Conservation (phyloP, 345 rosid genomes). For the Boechera divaricarpa region DNA sequence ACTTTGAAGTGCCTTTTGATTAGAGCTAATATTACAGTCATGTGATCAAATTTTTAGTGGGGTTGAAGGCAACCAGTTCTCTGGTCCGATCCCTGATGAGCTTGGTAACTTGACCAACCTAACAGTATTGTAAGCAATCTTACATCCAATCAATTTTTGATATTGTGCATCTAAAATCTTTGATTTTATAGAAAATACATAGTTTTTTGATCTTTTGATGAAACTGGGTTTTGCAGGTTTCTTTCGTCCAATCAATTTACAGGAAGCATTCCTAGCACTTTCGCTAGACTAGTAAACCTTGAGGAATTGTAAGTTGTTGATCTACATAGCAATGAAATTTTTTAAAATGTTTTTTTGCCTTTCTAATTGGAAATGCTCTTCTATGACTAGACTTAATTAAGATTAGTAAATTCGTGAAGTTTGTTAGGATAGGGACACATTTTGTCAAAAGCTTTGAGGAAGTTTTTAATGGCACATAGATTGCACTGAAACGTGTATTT, state of each 20-base stretch:
- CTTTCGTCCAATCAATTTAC: constrained; percentile 50
- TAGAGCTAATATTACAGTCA: neutral
- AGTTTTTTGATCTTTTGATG: neutral
- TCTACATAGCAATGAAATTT: too few species aligned
- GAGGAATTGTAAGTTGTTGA: constrained; percentile 14
- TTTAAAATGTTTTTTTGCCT: neutral
- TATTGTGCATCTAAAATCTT: too few species aligned
- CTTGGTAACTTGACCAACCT: constrained; percentile 55
- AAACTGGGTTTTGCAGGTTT: constrained; percentile 41
- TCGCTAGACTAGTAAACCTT: constrained; percentile 47
- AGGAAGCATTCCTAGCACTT: constrained; percentile 49
- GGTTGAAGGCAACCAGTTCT: constrained; percentile 63
- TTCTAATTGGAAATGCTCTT: neutral
- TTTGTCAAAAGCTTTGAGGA: too few species aligned
- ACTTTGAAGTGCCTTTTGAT: neutral
- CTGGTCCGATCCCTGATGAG: constrained; percentile 56
- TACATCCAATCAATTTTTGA: too few species aligned
- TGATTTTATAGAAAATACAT: too few species aligned
- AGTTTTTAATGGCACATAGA: neutral
- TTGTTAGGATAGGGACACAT: too few species aligned
- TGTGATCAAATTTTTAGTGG: constrained; percentile 38
- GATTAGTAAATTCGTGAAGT: too few species aligned
- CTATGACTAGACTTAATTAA: neutral
- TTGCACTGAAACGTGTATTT: constrained; percentile 9
- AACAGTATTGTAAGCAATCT: constrained; percentile 44